A percentile compares a stretch with the other conserved stretches of the same genome.
phyloP scores from a whole-genome alignment of 2,329 filamentous ascomycete genomes.

The Aspergillus carbonarius region DNA sequence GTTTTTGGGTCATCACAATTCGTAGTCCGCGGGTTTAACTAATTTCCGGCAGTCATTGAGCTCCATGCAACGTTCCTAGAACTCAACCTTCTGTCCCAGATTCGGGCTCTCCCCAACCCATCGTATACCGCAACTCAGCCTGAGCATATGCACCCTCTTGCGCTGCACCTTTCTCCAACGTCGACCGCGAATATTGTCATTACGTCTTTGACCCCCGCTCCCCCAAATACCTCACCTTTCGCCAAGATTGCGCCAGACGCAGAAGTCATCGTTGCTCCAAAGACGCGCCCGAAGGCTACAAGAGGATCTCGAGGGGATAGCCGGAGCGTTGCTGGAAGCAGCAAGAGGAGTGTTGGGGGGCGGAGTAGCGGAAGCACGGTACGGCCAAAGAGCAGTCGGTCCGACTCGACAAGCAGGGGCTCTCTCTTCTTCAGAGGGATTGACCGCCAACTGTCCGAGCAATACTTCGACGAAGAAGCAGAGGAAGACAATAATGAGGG shows the following conservation, averaged over 20 bases:
- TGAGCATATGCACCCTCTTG: slow-evolving; percentile 71
- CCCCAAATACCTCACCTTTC: slow-evolving; percentile 69
- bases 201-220: slow-evolving; percentile 75
- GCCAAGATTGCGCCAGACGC: slow-evolving; percentile 91
- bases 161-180: slow-evolving; percentile 89
- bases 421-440: slow-evolving; percentile 75
- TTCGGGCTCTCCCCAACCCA: slow-evolving; percentile 89
- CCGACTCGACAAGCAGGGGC: slow-evolving; percentile 59
- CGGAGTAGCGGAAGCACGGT: slow-evolving; percentile 73
- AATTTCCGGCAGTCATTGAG: slow-evolving; percentile 68
- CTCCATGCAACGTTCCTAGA: slow-evolving; percentile 94
- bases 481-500: slow-evolving; percentile 55
- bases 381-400: slow-evolving; percentile 55
- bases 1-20: slow-evolving; percentile 16
- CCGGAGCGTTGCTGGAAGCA: slow-evolving; percentile 75
- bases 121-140: slow-evolving; percentile 56
- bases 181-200: slow-evolving; percentile 91
- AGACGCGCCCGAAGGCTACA: slow-evolving; percentile 71
- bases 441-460: slow-evolving; percentile 65
- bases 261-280: slow-evolving; percentile 95
- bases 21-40: slow-evolving; percentile 3
- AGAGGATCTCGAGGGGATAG: slow-evolving; percentile 67
- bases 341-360: slow-evolving; percentile 68
- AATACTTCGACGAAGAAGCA: slow-evolving; percentile 75
- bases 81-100: slow-evolving; percentile 87